Evolutionary conservation across 441 rosid species (phyloP), one percentile per base, ranked within the genome.

Genomic region (Manihot esculenta): DNA sequence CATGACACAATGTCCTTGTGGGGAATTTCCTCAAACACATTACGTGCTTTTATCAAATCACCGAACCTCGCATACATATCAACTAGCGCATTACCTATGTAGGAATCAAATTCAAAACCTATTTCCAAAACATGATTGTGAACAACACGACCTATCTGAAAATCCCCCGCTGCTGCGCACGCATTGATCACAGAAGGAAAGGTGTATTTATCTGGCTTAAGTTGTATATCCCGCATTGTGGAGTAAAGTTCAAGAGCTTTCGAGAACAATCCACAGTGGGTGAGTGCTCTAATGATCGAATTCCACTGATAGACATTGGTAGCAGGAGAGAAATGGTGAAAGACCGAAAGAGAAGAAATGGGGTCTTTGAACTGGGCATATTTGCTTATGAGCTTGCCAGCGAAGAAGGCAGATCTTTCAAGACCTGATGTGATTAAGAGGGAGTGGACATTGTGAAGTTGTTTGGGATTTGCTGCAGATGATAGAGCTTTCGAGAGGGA

Each of bases 141-240:
- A 51, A 87, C 83, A 70, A 58, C 64, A 71, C 63, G 41, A 5
- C 84, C 89, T 73, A 71, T 82, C 69, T 77, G 55, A 33, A 38
- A 50, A 66, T 83, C 83, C 30, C 56, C 30, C 78, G 69, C 66
- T 23, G 83, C 88, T 0, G 88, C 89, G 30, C 94, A 87, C 0
- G 89, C 87, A 72, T 84, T 89, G 61, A 83, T 74, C 65, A 89
- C 84, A 3, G 86, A 82, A 66, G 94, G 91, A 73, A 84, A 85
- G 44, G 94, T 87, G 64, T 73, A 77, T 57, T 71, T 76, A 73
- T 89, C 94, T 1, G 92, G 95, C 3, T 64, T 71, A 66, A 83
- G 70, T 3, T 77, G 65, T 1, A 69, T 2, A 18, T 78, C 75
- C 11, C 74, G 81, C 80, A 87, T 86, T 41, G 73, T 61, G 49